phyloP scores from a whole-genome alignment of 768 basidiomycete genomes.

The Galerina marginata region DNA sequence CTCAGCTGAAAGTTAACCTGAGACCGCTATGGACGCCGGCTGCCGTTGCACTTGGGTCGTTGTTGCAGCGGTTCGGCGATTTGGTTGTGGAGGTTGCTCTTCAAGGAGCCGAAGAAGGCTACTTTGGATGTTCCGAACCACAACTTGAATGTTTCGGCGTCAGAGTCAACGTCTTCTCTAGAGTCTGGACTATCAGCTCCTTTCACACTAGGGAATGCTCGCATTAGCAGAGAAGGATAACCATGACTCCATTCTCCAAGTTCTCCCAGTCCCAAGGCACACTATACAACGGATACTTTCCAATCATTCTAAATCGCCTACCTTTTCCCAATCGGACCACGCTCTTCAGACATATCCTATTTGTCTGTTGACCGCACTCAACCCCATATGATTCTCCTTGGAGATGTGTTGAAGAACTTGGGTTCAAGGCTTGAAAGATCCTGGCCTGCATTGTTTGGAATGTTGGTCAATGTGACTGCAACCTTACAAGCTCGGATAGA shows the following conservation, averaged over 20 bases:
- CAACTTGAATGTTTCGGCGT: not conserved
- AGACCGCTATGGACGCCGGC: conserved; percentile 90
- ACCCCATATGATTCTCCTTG: conserved; percentile 72
- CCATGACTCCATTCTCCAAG: conserved; percentile 85
- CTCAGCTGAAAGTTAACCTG: conserved; percentile 92
- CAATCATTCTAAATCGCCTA: conserved; percentile 70
- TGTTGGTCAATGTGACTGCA: conserved; percentile 67
- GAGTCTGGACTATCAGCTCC: conserved; percentile 70
- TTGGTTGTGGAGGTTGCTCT: conserved; percentile 74
- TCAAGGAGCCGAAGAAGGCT: conserved; percentile 58
- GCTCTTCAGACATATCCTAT: conserved; percentile 74
- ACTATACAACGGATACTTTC: conserved; percentile 71
- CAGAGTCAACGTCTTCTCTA: conserved; percentile 1
- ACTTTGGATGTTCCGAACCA: conserved; percentile 19
- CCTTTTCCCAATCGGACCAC: conserved; percentile 85
- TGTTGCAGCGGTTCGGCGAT: conserved; percentile 63
- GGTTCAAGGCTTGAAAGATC: conserved; percentile 69
- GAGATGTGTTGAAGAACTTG: conserved; percentile 82
- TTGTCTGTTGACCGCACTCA: conserved; percentile 68
- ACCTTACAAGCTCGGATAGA: conserved; percentile 67
- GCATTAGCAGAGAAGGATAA: conserved; percentile 85
- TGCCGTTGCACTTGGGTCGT: conserved; percentile 64
- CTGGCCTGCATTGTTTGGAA: conserved; percentile 80
- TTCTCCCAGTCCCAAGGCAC: conserved; percentile 92
- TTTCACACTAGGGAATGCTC: conserved; percentile 74